These are phyloP conservation scores for Epichloe bromicola DNA, from an alignment of 2,329 filamentous ascomycete species.

Conservation along the genomic window DNA sequence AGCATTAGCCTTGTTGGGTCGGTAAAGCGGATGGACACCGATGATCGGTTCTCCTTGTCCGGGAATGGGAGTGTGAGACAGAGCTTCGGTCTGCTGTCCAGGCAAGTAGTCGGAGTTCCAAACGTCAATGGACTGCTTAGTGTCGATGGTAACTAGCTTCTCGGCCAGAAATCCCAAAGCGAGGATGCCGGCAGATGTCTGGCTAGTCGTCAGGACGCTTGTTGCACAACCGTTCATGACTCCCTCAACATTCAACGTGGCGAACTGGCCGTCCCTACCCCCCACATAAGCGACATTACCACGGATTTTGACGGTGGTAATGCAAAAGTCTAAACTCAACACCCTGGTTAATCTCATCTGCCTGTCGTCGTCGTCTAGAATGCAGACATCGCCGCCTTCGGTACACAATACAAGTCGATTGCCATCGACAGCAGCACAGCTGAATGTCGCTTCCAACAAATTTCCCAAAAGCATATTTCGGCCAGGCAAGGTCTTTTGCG, in stretches of 20 bases:
- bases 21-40: slow-evolving; percentile 56
- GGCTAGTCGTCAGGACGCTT: slow-evolving; percentile 25
- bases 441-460: slow-evolving; percentile 75
- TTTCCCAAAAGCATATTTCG: slow-evolving; percentile 77
- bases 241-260: slow-evolving; percentile 36
- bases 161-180: slow-evolving; percentile 57
- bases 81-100: slow-evolving; percentile 22
- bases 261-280: slow-evolving; percentile 52
- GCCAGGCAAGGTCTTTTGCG: slow-evolving; percentile 58
- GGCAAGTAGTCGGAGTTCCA: slow-evolving; percentile 36
- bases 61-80: slow-evolving; percentile 41
- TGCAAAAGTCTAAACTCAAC: slow-evolving; percentile 51
- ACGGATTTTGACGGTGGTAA: slow-evolving; percentile 53
- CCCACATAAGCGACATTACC: slow-evolving; percentile 52
- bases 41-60: slow-evolving; percentile 53
- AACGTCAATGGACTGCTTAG: slow-evolving; percentile 61
- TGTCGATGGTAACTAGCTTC: slow-evolving; percentile 63
- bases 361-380: slow-evolving; percentile 65
- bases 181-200: slow-evolving; percentile 36
- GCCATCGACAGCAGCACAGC: slow-evolving; percentile 61
- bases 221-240: slow-evolving; percentile 29
- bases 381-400: slow-evolving; percentile 78
- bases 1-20: slow-evolving; percentile 47
- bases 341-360: slow-evolving; percentile 58
- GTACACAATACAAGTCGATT: slow-evolving; percentile 71